Percentiles rank a stretch among this genome's conserved stretches.
phyloP scores from a whole-genome alignment of 208 protist genomes.

The Angomonas ambiguus region DNA sequence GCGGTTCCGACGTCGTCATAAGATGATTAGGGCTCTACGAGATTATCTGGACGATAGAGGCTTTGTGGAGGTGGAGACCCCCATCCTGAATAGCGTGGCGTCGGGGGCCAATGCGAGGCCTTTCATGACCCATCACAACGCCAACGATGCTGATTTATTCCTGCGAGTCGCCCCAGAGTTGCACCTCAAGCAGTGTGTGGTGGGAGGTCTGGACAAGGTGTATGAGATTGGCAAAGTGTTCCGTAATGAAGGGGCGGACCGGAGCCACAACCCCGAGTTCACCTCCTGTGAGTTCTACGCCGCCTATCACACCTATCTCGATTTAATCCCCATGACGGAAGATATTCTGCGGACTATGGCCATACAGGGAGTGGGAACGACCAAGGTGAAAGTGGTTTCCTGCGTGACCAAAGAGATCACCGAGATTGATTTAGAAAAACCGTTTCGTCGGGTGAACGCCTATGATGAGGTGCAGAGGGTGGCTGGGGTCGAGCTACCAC shows the following conservation, averaged over 20 bases:
- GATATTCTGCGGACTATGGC: slow-evolving; percentile 82
- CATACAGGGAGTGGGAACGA: slow-evolving; percentile 36
- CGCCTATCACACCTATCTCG: slow-evolving; percentile 93
- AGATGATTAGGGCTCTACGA: slow-evolving; percentile 53
- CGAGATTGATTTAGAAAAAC: slow-evolving; percentile 80
- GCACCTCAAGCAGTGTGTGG: slow-evolving; percentile 92
- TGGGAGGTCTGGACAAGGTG: slow-evolving; percentile 92
- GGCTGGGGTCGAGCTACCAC: slow-evolving; percentile 68
- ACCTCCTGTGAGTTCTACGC: slow-evolving; percentile 93
- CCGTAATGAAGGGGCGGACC: slow-evolving; percentile 93
- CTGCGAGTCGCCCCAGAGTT: slow-evolving; percentile 93
- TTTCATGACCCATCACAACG: slow-evolving; percentile 92
- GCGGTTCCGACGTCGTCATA: slow-evolving; percentile 61
- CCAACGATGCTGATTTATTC: slow-evolving; percentile 70
- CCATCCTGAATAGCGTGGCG: slow-evolving; percentile 79
- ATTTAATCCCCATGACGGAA: slow-evolving; percentile 93
- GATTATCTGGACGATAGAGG: slow-evolving; percentile 56
- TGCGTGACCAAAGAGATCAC: slow-evolving; percentile 20
- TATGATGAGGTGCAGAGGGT: slow-evolving; percentile 83
- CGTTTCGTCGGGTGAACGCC: slow-evolving; percentile 85
- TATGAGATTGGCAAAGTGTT: slow-evolving; percentile 95
- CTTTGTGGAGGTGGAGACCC: slow-evolving; percentile 95
- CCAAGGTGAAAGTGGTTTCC: slow-evolving; percentile 32
- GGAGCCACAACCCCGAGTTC: slow-evolving; percentile 95
- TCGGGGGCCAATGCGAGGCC: slow-evolving; percentile 91